Evolutionary conservation across 2,329 filamentous ascomycete genomes (phyloP).

Genomic region (Colletotrichum orbiculare): DNA sequence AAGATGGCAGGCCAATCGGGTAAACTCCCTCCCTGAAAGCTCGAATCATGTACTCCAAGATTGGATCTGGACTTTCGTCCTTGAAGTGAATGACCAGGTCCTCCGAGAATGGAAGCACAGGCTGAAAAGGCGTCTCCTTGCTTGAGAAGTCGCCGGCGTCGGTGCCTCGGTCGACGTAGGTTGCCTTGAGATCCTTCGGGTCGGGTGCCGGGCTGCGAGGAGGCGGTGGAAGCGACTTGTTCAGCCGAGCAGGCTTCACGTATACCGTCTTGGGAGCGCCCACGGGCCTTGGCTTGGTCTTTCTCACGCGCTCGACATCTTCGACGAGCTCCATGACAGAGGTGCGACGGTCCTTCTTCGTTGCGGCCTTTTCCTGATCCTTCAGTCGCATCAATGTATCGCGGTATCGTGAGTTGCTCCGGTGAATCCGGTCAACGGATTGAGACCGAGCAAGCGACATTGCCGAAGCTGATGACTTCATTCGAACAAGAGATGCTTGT

Average conservation of each 20-base stretch:
- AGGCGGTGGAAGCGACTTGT: constrained; percentile 42
- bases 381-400: constrained; percentile 39
- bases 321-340: constrained; percentile 43
- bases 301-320: constrained; percentile 35
- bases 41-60: constrained; percentile 59
- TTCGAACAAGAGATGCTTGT: constrained; percentile 52
- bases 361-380: not conserved
- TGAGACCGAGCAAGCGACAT: constrained; percentile 46
- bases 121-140: constrained; percentile 46
- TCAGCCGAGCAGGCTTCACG: constrained; percentile 44
- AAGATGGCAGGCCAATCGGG: constrained; percentile 40
- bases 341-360: constrained; percentile 39
- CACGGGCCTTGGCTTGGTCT: constrained; percentile 41
- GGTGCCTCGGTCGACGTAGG: constrained; percentile 5
- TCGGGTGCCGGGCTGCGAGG: constrained; percentile 38
- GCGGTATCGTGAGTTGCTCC: constrained; percentile 44
- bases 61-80: constrained; percentile 52
- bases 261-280: constrained; percentile 46
- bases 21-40: constrained; percentile 56
- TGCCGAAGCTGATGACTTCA: constrained; percentile 43
- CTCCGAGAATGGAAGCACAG: constrained; percentile 64
- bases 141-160: constrained; percentile 46
- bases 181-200: constrained; percentile 40
- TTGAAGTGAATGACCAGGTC: constrained; percentile 68
- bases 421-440: constrained; percentile 51